Base-by-base conservation (phyloP, 2,329 filamentous ascomycete genomes). In the Didymella exigua region DNA sequence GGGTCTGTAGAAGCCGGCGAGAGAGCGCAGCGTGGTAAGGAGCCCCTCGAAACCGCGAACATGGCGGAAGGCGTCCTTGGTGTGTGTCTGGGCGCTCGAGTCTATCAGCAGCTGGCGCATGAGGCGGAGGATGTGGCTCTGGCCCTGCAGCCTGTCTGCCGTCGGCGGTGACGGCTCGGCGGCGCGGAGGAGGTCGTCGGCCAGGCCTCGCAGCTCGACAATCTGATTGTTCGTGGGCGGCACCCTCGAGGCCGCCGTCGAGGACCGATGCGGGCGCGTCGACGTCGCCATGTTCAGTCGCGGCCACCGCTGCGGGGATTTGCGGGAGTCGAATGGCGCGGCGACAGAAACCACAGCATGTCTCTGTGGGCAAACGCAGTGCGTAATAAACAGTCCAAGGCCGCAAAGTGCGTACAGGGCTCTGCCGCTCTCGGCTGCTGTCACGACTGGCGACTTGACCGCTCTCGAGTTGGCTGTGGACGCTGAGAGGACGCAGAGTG, bases 21-120 rank as follows among this genome's bases (percentile, higher is more conserved):
- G 86, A 49, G 85, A 82, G 54, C 87, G 83, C 19, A 96, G 78
- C 23, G 90, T 82, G 36, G 85, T 80, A 48, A 96, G 79, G 19
- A 96, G 77, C 37, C 83, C 82, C 65, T 91, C 85, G 74, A 96
- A 96, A 66, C 93, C 93, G 52, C 84, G 81, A 23, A 92, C 82
- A 69, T 90, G 86, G 62, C 93, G 86, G 72, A 97, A 96, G 64
- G 90, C 87, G 77, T 96, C 90, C 77, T 92, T 91, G 38, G 80
- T 79, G 55, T 81, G 78, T 44, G 76, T 76, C 24, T 79, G 76
- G 54, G 77, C 74, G 61, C 75, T 75, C 58, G 77, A 76, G 54
- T 85, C 82, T 59, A 85, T 82, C 41, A 86, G 78, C 51, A 82
- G 77, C 74, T 91, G 89, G 67, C 87, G 85, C 56, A 93, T 83